Evolutionary conservation across 2,329 filamentous ascomycete genomes (phyloP), one percentile per base, ranked within the genome.

Genomic region (Phialophora tarda): DNA sequence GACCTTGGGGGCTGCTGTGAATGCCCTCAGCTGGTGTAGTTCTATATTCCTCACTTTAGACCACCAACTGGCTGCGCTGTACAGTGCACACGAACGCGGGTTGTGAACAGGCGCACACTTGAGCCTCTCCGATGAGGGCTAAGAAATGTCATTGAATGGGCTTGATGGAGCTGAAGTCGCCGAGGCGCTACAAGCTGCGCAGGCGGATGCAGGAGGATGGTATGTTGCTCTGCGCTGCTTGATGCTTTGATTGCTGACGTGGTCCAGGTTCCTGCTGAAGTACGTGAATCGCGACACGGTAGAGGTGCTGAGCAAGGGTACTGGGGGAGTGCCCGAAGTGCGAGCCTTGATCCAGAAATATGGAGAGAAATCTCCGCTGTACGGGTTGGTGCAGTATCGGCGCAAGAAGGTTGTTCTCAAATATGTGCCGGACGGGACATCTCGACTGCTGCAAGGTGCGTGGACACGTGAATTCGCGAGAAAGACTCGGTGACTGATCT

Each of bases 131-230:
- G 71, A 80, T 80, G 78, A 75, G 71, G 59, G 75, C 72, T 73
- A 57, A 66, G 66, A 48, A 56, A 72, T 72, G 71, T 72, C 71
- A 56, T 67, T 72, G 67, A 72, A 71, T 72, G 71, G 71, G 11
- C 67, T 72, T 65, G 71, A 72, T 63, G 67, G 54, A 58, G 64
- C 59, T 69, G 86, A 88, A 76, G 86, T 99, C 80, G 87, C 89
- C 80, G 92, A 96, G 81, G 93, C 93, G 75, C 89, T 96, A 80
- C 90, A 93, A 76, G 83, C 87, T 74, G 91, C 92, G 64, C 83
- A 89, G 73, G 86, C 86, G 67, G 95, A 98, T 80, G 88, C 92
- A 65, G 93, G 93, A 82, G 93, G 93, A 89, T 99, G 95, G 95
- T 98, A 86, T 80, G 91, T 83, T 48, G 65, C 38, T 28, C 12